Percentiles rank a stretch among this genome's conserved stretches.
Evolutionary conservation across 177 flowering plant genomes (phyloP).

Genomic region (Vitis hybrid): DNA sequence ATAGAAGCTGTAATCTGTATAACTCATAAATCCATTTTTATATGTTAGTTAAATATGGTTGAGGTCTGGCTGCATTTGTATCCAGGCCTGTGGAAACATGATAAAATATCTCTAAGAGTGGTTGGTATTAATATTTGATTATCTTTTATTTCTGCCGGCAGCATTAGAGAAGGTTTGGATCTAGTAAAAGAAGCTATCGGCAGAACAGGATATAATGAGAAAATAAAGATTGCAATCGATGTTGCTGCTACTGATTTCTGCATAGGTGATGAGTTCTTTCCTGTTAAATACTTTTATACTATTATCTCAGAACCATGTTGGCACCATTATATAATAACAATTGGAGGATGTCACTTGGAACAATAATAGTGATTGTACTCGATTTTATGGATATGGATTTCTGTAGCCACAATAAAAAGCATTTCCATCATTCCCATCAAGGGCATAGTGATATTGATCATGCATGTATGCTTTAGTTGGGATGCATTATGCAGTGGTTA

Average conservation of each 20-base stretch:
- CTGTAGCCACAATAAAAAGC: neutral
- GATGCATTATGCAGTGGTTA: neutral
- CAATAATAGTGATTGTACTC: neutral
- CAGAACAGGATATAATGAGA: conserved; percentile 75
- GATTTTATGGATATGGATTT: neutral
- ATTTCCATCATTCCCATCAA: neutral
- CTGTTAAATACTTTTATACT: neutral
- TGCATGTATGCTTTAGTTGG: neutral
- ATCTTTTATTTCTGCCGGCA: conserved; percentile 27
- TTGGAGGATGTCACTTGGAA: neutral
- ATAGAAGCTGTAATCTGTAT: too few relatives aligned
- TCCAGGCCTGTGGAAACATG: neutral
- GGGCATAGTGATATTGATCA: neutral
- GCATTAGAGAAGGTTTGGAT: conserved; percentile 80
- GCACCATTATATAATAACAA: neutral
- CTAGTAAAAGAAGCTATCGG: conserved; percentile 88
- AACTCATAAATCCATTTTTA: neutral
- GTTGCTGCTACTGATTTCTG: conserved; percentile 91
- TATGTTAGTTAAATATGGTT: neutral
- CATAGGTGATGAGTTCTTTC: conserved; percentile 53
- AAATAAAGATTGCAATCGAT: conserved; percentile 84
- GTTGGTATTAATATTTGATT: neutral
- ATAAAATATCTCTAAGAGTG: neutral
- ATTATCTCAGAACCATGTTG: neutral
- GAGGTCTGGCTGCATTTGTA: neutral